Conservation (phyloP, 164 flowering plant species). For the Buxus sempervirens region DNA sequence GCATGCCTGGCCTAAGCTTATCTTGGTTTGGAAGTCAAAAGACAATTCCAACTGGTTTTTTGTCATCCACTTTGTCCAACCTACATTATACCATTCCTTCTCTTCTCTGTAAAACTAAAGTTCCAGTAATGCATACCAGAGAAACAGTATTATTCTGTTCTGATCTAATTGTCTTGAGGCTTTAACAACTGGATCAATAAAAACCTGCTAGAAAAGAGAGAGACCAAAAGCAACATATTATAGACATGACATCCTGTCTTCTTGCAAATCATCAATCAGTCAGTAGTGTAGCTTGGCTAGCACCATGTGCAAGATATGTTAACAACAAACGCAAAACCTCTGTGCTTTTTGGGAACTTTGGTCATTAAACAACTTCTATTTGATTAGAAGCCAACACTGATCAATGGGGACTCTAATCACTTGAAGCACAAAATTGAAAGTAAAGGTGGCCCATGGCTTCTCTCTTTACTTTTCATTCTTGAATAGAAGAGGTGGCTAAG, state of each 20-base stretch:
- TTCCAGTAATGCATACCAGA: too few species aligned
- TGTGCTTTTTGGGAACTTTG: constrained; percentile 5
- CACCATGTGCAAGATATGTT: constrained; percentile 5
- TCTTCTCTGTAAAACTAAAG: neutral
- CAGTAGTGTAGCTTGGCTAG: constrained; percentile 1
- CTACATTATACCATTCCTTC: neutral
- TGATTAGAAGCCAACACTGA: constrained; percentile 14
- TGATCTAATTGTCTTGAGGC: neutral
- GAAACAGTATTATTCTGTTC: neutral
- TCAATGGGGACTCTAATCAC: constrained; percentile 16
- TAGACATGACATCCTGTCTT: constrained; percentile 1
- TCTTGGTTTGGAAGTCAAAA: neutral
- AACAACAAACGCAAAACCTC: neutral
- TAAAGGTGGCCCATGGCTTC: constrained; percentile 5
- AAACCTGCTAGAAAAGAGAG: neutral
- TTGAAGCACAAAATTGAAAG: constrained; percentile 12
- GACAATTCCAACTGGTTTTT: neutral
- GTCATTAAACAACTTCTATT: neutral
- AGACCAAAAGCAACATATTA: constrained; percentile 1
- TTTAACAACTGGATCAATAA: neutral
- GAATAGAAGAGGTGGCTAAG: constrained; percentile 4
- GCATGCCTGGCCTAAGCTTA: neutral
- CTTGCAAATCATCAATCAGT: neutral
- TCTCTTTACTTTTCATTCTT: constrained; percentile 14
- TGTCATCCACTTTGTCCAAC: neutral